Percentiles rank a stretch among this genome's conserved stretches.
phyloP scores from a whole-genome alignment of 352 stramenopile species.

The Phytophthora syringae region DNA sequence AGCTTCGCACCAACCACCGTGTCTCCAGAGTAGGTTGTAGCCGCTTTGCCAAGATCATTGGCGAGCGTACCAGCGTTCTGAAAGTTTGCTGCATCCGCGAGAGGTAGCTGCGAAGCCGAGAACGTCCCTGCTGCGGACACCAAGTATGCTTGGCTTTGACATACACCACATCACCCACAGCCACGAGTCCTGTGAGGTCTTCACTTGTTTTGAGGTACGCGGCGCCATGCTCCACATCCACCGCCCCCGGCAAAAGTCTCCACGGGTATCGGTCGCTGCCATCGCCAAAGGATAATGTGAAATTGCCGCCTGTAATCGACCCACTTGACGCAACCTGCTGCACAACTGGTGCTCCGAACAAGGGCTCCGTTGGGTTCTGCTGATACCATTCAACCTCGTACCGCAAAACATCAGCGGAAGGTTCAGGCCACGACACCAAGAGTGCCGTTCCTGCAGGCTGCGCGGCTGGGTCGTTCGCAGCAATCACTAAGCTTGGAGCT shows the following conservation, averaged over 20 bases:
- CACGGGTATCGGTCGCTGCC: constrained; percentile 40
- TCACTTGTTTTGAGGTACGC: constrained; percentile 78
- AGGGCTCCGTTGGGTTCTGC: constrained; percentile 49
- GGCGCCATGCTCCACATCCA: constrained; percentile 60
- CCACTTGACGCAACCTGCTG: constrained; percentile 65
- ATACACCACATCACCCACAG: constrained; percentile 81
- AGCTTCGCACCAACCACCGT: constrained; percentile 47
- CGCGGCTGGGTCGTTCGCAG: constrained; percentile 43
- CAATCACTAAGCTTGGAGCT: constrained; percentile 36
- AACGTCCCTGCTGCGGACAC: constrained; percentile 80
- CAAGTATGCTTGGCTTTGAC: constrained; percentile 80
- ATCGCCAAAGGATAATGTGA: constrained; percentile 70
- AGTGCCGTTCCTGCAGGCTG: constrained; percentile 53
- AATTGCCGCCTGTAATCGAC: constrained; percentile 55
- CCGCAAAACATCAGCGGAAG: constrained; percentile 25
- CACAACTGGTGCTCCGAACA: constrained; percentile 63
- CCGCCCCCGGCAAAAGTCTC: constrained; percentile 53
- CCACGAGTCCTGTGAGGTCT: constrained; percentile 90
- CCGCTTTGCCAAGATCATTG: constrained; percentile 32
- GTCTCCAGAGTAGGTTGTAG: constrained; percentile 51
- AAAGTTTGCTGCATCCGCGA: constrained; percentile 48
- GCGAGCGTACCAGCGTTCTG: constrained; percentile 23
- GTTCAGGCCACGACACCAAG: constrained; percentile 58
- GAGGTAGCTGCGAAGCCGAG: constrained; percentile 65
- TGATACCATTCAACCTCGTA: constrained; percentile 85